Conservation (phyloP, 345 rosid genomes). For the Brassica incana region DNA sequence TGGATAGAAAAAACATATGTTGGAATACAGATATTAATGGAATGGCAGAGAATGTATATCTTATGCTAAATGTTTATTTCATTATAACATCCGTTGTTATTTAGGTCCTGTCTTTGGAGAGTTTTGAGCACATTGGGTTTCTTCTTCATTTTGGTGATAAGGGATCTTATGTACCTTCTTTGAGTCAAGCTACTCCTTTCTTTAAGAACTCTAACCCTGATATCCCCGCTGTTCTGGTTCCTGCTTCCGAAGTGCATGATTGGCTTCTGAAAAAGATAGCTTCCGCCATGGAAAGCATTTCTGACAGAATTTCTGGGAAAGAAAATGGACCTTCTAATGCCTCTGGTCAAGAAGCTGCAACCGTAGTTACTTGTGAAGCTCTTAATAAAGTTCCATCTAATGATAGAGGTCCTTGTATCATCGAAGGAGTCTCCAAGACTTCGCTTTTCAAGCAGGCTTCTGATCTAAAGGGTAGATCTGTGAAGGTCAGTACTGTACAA, state of each 20-base stretch:
- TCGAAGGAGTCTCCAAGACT: slow-evolving; percentile 94
- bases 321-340: slow-evolving; percentile 73
- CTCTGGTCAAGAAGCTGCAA: slow-evolving; percentile 78
- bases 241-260: slow-evolving; percentile 77
- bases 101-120: slow-evolving; percentile 87
- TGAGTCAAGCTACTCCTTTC: slow-evolving; percentile 85
- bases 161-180: slow-evolving; percentile 65
- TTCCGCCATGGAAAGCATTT: slow-evolving; percentile 67
- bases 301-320: slow-evolving; percentile 76
- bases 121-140: slow-evolving; percentile 95
- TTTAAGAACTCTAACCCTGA: slow-evolving; percentile 93
- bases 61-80: slow-evolving; percentile 15
- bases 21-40: neutral
- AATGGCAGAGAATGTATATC: neutral
- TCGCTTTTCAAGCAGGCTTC: slow-evolving; percentile 85
- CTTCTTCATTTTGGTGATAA: slow-evolving; percentile 85
- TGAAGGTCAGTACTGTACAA: slow-evolving; percentile 62
- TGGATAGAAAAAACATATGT: neutral
- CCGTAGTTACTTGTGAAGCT: slow-evolving; percentile 66
- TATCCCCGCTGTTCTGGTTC: slow-evolving; percentile 86
- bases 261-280: slow-evolving; percentile 81
- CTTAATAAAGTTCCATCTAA: slow-evolving; percentile 56
- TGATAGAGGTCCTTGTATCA: slow-evolving; percentile 64
- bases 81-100: neutral
- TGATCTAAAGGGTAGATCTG: slow-evolving; percentile 84